phyloP scores from a whole-genome alignment of 108 stramenopile genomes.

The Seminavis robusta region DNA sequence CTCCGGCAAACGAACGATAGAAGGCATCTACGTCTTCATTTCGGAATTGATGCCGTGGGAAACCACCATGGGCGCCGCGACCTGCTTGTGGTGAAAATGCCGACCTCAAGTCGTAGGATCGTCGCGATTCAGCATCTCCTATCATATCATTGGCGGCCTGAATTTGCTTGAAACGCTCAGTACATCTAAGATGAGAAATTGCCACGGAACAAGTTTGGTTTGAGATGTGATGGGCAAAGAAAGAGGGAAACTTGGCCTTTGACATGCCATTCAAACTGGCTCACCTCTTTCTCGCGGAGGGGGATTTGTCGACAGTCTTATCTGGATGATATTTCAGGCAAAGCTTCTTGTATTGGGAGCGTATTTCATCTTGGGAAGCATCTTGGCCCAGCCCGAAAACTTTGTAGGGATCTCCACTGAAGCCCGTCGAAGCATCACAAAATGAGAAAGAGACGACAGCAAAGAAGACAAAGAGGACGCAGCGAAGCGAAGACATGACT shows the following conservation, averaged over 20 bases:
- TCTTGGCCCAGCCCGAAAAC: constrained; percentile 39
- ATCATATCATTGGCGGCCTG: constrained; percentile 70
- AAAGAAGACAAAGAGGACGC: no score
- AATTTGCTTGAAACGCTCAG: constrained; percentile 66
- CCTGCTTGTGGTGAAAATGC: neutral
- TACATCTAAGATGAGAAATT: no score
- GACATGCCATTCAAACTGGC: no score
- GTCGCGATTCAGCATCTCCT: constrained; percentile 47
- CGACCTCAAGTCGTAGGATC: constrained; percentile 28
- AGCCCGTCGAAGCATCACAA: no score
- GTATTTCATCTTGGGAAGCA: constrained; percentile 53
- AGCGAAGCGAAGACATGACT: no score
- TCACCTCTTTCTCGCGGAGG: constrained; percentile 23
- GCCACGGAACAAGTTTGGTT: no score
- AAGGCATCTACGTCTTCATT: neutral
- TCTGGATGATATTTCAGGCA: constrained; percentile 78
- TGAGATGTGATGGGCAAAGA: no score
- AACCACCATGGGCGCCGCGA: neutral
- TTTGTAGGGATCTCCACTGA: constrained; percentile 72
- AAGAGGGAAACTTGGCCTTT: no score
- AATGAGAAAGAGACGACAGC: no score
- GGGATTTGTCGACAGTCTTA: constrained; percentile 41
- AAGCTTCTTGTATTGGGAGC: constrained; percentile 49
- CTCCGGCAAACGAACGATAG: constrained; percentile 5
- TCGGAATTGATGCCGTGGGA: neutral